phyloP scores from a whole-genome alignment of 179 eudicot species.

The Beta lomatogona region DNA sequence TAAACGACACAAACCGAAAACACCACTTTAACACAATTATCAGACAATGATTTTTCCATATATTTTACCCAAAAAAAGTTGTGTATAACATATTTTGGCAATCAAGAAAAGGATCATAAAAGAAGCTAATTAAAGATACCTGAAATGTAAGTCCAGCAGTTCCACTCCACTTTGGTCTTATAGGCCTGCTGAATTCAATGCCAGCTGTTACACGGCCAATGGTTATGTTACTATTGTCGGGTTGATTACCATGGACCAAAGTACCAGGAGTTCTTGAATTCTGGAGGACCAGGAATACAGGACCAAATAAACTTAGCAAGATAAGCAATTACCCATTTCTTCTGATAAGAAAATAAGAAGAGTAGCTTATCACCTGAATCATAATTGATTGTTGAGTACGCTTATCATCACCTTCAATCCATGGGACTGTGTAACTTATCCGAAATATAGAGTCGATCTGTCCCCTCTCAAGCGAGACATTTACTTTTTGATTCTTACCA shows the following conservation, averaged over 20 bases:
- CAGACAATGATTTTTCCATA: background rate
- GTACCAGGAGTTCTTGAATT: conserved; percentile 97
- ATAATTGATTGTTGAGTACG: conserved; percentile 89
- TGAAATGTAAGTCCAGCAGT: conserved; percentile 93
- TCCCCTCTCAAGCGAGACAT: conserved; percentile 93
- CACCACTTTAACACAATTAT: conserved; percentile 1
- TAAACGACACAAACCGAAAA: background rate
- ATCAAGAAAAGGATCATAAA: conserved; percentile 3
- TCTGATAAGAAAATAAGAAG: background rate
- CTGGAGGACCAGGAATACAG: conserved; percentile 41
- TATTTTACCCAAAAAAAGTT: conserved; percentile 12
- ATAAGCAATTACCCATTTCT: background rate
- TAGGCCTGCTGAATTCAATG: conserved; percentile 86
- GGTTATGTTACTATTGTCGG: conserved; percentile 62
- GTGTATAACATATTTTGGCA: background rate
- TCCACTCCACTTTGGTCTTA: conserved; percentile 98
- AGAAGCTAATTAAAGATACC: conserved; percentile 42
- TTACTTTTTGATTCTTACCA: conserved; percentile 94
- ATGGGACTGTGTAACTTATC: conserved; percentile 92
- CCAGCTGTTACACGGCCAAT: conserved; percentile 92
- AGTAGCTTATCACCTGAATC: conserved; percentile 64
- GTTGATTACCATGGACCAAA: conserved; percentile 94
- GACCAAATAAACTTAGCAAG: background rate
- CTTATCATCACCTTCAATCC: conserved; percentile 99
- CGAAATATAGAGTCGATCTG: conserved; percentile 94